phyloP scores from a whole-genome alignment of 371 early-diverging fungal genomes.

The Saksenaea oblongispora region DNA sequence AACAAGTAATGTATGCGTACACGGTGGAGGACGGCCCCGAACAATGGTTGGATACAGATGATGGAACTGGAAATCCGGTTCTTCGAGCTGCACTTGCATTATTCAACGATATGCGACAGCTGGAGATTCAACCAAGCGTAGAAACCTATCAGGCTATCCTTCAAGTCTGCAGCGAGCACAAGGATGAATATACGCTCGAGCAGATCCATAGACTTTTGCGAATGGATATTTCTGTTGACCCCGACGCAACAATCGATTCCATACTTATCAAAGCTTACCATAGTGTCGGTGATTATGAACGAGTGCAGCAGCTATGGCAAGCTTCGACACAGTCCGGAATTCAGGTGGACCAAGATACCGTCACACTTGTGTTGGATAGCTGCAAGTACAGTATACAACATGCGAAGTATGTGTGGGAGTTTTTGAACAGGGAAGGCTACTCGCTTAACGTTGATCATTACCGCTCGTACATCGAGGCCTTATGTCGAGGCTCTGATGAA shows the following conservation, averaged over 20 bases:
- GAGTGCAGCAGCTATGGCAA: slow-evolving; percentile 37
- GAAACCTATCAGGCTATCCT: slow-evolving; percentile 32
- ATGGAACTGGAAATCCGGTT: slow-evolving; percentile 3
- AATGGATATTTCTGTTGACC: slow-evolving; percentile 33
- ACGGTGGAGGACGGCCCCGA: slow-evolving; percentile 25
- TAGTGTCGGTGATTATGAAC: slow-evolving; percentile 23
- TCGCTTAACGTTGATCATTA: slow-evolving; percentile 40
- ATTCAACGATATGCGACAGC: slow-evolving; percentile 36
- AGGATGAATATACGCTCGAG: slow-evolving; percentile 23
- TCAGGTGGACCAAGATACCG: slow-evolving; percentile 20
- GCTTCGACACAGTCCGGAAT: slow-evolving; percentile 15
- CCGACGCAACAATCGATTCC: slow-evolving; percentile 35
- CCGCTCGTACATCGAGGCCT: slow-evolving; percentile 44
- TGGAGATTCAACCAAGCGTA: slow-evolving; percentile 25
- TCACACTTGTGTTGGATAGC: slow-evolving; percentile 22
- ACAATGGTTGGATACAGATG: slow-evolving; percentile 4
- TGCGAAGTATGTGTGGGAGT: slow-evolving; percentile 33
- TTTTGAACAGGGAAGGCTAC: slow-evolving; percentile 19
- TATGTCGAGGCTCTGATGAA: slow-evolving; percentile 30
- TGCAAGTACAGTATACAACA: slow-evolving; percentile 24
- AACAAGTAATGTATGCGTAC: slow-evolving; percentile 12
- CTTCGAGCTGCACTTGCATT: slow-evolving; percentile 21
- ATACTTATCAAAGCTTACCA: slow-evolving; percentile 40
- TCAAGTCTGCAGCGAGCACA: slow-evolving; percentile 27
- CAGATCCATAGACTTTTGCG: slow-evolving; percentile 32